Percentiles rank a stretch among this genome's conserved stretches.
Conservation (phyloP, 495 filamentous ascomycete species). For the Penicillium coprophilum region DNA sequence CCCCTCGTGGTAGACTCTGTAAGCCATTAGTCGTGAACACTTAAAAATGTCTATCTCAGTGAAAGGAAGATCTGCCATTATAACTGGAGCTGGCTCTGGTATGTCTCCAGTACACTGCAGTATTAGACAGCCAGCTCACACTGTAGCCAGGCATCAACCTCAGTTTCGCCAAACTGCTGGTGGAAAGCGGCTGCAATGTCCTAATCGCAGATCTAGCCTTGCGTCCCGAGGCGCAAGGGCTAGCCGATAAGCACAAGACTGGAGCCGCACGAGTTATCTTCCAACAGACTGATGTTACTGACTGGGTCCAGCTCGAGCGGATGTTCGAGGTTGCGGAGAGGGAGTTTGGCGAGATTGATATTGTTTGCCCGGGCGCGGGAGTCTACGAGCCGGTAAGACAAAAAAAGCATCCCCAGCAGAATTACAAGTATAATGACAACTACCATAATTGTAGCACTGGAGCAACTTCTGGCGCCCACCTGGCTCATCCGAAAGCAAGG, state of each 20-base stretch:
- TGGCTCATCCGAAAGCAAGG: conserved; percentile 43
- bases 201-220: conserved; percentile 65
- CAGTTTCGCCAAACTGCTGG: conserved; percentile 57
- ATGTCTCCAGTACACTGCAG: conserved; percentile 16
- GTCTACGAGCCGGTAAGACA: conserved; percentile 61
- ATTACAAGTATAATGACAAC: neutral
- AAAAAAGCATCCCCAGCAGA: neutral
- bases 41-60: conserved; percentile 49
- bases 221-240: conserved; percentile 59
- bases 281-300: conserved; percentile 60
- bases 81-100: conserved; percentile 73
- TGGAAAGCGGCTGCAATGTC: conserved; percentile 61
- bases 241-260: conserved; percentile 52
- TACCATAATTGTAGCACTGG: conserved; percentile 43
- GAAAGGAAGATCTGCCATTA: conserved; percentile 61
- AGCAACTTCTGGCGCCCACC: conserved; percentile 69
- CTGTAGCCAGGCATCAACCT: conserved; percentile 48
- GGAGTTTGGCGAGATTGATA: conserved; percentile 60
- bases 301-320: conserved; percentile 57
- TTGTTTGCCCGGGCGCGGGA: conserved; percentile 69
- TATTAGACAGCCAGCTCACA: conserved; percentile 8
- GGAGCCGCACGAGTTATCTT: conserved; percentile 54
- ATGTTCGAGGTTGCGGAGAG: conserved; percentile 56
- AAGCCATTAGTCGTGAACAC: neutral
- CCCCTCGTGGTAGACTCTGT: neutral